Percentiles rank a stretch among this genome's conserved stretches.
Conservation (phyloP, 2,329 filamentous ascomycete genomes). For the Neopestalotiopsis sp. region DNA sequence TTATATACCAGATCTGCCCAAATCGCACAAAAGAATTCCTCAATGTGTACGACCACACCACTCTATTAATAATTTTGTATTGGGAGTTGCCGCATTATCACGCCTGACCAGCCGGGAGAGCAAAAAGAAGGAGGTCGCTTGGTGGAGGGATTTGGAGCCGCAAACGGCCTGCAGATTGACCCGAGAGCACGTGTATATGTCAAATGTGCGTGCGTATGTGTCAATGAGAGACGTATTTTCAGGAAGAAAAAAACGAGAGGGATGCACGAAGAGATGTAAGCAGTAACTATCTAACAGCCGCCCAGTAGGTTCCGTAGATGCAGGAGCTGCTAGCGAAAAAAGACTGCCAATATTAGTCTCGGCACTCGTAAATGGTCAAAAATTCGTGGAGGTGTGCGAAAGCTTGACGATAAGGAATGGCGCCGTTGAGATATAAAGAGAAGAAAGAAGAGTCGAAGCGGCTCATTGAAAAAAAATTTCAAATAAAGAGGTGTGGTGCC, state of each 20-base stretch:
- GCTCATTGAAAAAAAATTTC: slow-evolving; percentile 33
- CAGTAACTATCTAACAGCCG: slow-evolving; percentile 98
- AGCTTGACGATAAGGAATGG: slow-evolving; percentile 93
- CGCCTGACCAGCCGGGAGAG: neutral
- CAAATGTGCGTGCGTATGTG: neutral
- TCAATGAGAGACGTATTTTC: neutral
- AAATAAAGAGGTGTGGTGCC: neutral
- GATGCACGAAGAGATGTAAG: slow-evolving; percentile 63
- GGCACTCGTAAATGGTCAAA: slow-evolving; percentile 93
- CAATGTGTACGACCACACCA: neutral
- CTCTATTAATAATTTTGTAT: neutral
- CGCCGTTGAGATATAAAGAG: slow-evolving; percentile 60
- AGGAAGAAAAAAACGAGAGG: neutral
- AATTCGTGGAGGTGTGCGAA: slow-evolving; percentile 69
- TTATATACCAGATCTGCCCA: neutral
- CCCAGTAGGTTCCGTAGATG: slow-evolving; percentile 67
- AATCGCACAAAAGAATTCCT: neutral
- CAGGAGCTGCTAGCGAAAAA: slow-evolving; percentile 98
- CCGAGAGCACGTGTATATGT: neutral
- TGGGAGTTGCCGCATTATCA: neutral
- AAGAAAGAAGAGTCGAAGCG: slow-evolving; percentile 33
- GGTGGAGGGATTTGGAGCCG: neutral
- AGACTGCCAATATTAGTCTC: slow-evolving; percentile 80
- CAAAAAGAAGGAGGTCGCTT: neutral
- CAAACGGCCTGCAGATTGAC: neutral